Conservation (phyloP, 1,139 yeast genomes). For the Arxiozyma heterogenica region DNA sequence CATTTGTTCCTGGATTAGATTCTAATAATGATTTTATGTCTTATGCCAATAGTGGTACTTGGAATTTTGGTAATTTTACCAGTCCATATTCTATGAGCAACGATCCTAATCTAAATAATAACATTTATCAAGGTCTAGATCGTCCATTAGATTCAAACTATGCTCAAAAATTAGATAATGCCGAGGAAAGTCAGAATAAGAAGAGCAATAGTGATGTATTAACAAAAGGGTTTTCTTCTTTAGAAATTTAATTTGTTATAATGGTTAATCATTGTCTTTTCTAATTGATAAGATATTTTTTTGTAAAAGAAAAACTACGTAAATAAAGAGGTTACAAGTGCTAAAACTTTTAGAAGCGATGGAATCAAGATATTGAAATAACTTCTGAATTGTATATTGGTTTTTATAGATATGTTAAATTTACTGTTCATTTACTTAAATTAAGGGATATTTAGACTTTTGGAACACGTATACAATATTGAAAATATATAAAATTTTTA, state of each 20-base stretch:
- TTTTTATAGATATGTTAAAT: too few relatives aligned
- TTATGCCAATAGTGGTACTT: slow-evolving; percentile 26
- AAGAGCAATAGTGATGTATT: neutral
- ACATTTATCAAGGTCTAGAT: slow-evolving; percentile 7
- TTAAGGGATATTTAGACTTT: neutral
- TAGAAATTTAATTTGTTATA: slow-evolving; percentile 4
- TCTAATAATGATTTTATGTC: slow-evolving; percentile 28
- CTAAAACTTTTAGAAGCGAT: neutral
- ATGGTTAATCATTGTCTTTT: neutral
- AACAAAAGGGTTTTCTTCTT: slow-evolving; percentile 3
- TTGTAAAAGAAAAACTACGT: neutral
- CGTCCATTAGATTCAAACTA: slow-evolving; percentile 9
- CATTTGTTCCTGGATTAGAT: slow-evolving; percentile 20
- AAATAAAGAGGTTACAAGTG: neutral
- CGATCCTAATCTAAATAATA: neutral
- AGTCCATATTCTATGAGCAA: neutral
- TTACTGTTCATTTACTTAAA: neutral
- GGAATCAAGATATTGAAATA: neutral
- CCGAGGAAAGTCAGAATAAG: neutral
- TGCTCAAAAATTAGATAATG: slow-evolving; percentile 11
- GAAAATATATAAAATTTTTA: too few relatives aligned
- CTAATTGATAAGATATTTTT: neutral
- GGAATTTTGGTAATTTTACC: slow-evolving; percentile 16
- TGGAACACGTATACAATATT: neutral
- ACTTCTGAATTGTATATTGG: neutral